Evolutionary conservation across 352 stramenopile species (phyloP).

Genomic region (Bremia lactucae): DNA sequence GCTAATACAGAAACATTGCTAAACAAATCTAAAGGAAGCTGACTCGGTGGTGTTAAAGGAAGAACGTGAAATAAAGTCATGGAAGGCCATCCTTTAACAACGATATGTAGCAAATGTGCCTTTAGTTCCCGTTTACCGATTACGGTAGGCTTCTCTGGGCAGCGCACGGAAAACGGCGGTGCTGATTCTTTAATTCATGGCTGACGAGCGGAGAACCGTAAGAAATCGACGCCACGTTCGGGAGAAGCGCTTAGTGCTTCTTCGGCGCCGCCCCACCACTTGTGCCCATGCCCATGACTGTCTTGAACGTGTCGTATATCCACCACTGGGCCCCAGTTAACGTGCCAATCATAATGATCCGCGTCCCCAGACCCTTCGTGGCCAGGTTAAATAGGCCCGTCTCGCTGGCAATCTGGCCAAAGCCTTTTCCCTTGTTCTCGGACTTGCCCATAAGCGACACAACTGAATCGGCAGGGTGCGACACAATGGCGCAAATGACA

Average conservation of each 20-base stretch:
- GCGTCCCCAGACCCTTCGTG: slow-evolving; percentile 85
- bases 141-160: slow-evolving; percentile 13
- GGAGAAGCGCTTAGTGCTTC: slow-evolving; percentile 53
- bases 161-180: not conserved
- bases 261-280: slow-evolving; percentile 64
- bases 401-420: slow-evolving; percentile 83
- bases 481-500: slow-evolving; percentile 98
- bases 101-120: too few relatives aligned
- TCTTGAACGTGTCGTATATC: slow-evolving; percentile 96
- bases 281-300: slow-evolving; percentile 86
- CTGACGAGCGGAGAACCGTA: too few relatives aligned
- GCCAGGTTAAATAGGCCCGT: slow-evolving; percentile 66
- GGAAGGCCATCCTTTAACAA: too few relatives aligned
- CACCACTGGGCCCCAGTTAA: slow-evolving; percentile 94
- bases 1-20: too few relatives aligned
- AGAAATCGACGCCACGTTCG: too few relatives aligned
- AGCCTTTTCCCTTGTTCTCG: slow-evolving; percentile 85
- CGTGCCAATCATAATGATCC: slow-evolving; percentile 95
- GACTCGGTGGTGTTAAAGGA: too few relatives aligned
- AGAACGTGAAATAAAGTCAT: too few relatives aligned
- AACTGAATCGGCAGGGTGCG: slow-evolving; percentile 97
- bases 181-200: too few relatives aligned
- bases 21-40: too few relatives aligned
- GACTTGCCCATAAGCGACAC: slow-evolving; percentile 94
- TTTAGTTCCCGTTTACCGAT: too few relatives aligned